These are phyloP conservation scores for Peniophora sp. DNA, from an alignment of 1,284 basidiomycete genomes.

Conservation along the genomic window DNA sequence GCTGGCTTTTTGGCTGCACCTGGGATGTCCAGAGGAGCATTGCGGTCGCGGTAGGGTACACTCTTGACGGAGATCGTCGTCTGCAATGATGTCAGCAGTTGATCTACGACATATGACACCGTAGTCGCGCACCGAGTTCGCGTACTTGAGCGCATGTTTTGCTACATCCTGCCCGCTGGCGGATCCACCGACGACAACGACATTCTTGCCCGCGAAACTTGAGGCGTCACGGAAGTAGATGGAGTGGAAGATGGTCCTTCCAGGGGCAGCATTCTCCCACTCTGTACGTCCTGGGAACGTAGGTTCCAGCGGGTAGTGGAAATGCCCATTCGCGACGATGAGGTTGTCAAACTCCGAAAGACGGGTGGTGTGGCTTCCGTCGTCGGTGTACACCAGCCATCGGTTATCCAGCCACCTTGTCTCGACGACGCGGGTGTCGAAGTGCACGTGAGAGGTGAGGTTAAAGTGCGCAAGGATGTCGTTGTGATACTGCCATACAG, in stretches of 20 bases:
- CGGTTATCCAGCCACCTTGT: conserved; percentile 37
- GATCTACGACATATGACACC: neutral
- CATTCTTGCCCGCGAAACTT: conserved; percentile 30
- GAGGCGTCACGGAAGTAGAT: conserved; percentile 46
- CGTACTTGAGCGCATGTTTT: conserved; percentile 30
- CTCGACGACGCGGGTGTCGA: conserved; percentile 30
- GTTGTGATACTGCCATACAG: conserved; percentile 38
- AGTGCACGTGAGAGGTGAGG: conserved; percentile 29
- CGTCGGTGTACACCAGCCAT: conserved; percentile 10
- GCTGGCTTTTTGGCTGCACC: conserved; percentile 30
- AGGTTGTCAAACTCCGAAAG: conserved; percentile 38
- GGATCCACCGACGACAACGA: conserved; percentile 45
- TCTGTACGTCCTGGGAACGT: conserved; percentile 37
- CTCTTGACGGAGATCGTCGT: conserved; percentile 33
- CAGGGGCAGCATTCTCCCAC: conserved; percentile 28
- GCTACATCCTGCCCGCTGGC: conserved; percentile 43
- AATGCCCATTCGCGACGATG: conserved; percentile 45
- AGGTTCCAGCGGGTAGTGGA: conserved; percentile 41
- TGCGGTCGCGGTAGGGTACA: conserved; percentile 3
- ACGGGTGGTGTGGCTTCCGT: conserved; percentile 6
- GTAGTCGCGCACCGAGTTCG: conserved; percentile 30
- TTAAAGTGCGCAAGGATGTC: conserved; percentile 31
- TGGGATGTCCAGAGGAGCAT: conserved; percentile 13
- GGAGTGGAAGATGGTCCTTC: conserved; percentile 39
- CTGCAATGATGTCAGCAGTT: conserved; percentile 16